A percentile compares a stretch with the other conserved stretches of the same genome.
phyloP scores from a whole-genome alignment of 2,329 filamentous ascomycete species.

The Colletotrichum lentis region DNA sequence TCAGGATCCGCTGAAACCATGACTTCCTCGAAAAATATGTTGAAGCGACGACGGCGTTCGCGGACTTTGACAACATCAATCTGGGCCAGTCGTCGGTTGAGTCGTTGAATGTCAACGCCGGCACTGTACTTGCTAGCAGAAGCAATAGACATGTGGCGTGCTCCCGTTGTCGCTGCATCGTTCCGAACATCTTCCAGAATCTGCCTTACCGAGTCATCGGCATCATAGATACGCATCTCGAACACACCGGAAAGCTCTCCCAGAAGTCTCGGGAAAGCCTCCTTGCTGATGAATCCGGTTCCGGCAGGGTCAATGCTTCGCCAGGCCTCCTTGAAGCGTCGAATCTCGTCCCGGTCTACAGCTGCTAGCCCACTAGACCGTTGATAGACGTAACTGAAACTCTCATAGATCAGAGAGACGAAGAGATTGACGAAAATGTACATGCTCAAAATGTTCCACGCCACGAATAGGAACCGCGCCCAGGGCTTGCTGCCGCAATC shows the following conservation, averaged over 20 bases:
- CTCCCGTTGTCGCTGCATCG: constrained; percentile 47
- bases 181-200: constrained; percentile 85
- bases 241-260: constrained; percentile 95
- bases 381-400: constrained; percentile 99
- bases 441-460: constrained; percentile 99
- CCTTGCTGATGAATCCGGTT: constrained; percentile 88
- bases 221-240: constrained; percentile 94
- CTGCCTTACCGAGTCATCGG: constrained; percentile 84
- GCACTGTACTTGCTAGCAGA: constrained; percentile 60
- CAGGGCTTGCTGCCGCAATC: constrained; percentile 93
- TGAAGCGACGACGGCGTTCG: constrained; percentile 79
- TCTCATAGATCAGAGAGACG: constrained; percentile 98
- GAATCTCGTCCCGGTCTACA: constrained; percentile 91
- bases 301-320: constrained; percentile 92
- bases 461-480: constrained; percentile 89
- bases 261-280: constrained; percentile 85
- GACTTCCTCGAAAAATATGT: constrained; percentile 96
- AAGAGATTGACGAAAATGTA: constrained; percentile 99
- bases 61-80: constrained; percentile 82
- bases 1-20: constrained; percentile 92
- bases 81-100: constrained; percentile 75
- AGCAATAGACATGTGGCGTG: constrained; percentile 64
- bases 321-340: constrained; percentile 98
- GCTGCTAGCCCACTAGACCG: constrained; percentile 90
- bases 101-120: constrained; percentile 75